Conservation (phyloP, 805 yeast species). For the Hanseniaspora nectarophila region DNA sequence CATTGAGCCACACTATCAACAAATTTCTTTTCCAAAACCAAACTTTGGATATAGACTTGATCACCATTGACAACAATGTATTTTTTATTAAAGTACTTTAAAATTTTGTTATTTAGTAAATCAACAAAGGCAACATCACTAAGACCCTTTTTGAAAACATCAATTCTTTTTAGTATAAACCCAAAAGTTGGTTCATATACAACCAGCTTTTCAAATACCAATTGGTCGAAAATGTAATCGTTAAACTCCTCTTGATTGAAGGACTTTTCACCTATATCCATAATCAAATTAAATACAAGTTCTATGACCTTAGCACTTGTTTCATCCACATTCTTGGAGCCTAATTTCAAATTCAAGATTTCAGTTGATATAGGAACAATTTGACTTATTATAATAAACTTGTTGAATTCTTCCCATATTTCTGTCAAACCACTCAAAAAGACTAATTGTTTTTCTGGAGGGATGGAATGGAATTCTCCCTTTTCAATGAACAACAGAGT, state of each 20-base stretch:
- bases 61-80: conserved; percentile 9
- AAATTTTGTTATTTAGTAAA: conserved; percentile 15
- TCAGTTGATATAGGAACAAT: conserved; percentile 26
- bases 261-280: conserved; percentile 1
- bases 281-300: conserved; percentile 21
- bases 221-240: not conserved
- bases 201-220: conserved; percentile 16
- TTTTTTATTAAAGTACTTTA: conserved; percentile 20
- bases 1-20: conserved; percentile 21
- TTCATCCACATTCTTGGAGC: conserved; percentile 25
- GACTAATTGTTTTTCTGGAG: conserved; percentile 13
- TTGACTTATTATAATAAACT: conserved; percentile 24
- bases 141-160: conserved; percentile 38
- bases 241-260: not conserved
- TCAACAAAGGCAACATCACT: conserved; percentile 39
- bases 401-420: conserved; percentile 18
- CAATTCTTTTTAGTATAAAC: conserved; percentile 38
- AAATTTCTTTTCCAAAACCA: conserved; percentile 29
- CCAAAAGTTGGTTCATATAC: conserved; percentile 23
- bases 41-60: conserved; percentile 18
- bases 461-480: conserved; percentile 36
- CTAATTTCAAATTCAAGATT: conserved; percentile 23
- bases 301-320: conserved; percentile 18
- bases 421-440: conserved; percentile 16
- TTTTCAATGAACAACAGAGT: conserved; percentile 51